A percentile compares a stretch with the other conserved stretches of the same genome.
These are phyloP conservation scores for Auricularia heimuer DNA, from an alignment of 768 basidiomycete genomes.

Conservation along the genomic window DNA sequence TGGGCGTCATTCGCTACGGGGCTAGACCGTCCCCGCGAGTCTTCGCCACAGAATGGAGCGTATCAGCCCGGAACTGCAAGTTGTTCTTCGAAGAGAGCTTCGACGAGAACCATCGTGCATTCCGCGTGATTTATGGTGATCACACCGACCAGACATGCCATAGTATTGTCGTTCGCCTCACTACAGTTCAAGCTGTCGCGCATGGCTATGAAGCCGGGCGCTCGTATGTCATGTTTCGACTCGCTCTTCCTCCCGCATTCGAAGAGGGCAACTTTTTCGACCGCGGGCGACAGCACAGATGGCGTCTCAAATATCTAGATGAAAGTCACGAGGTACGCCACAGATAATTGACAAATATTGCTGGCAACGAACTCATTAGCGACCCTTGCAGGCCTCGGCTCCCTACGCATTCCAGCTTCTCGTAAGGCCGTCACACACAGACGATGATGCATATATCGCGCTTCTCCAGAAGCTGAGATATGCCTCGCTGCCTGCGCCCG, in stretches of 20 bases:
- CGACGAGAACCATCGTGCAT: not conserved
- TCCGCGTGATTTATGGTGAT: not conserved
- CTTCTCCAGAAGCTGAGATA: constrained; percentile 54
- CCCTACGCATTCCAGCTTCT: constrained; percentile 38
- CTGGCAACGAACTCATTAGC: constrained; percentile 48
- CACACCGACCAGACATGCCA: constrained; percentile 6
- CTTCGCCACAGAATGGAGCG: not conserved
- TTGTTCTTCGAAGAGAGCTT: not conserved
- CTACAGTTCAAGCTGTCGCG: constrained; percentile 49
- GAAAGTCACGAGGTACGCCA: constrained; percentile 36
- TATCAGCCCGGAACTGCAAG: not conserved
- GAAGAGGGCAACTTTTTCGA: too few species aligned
- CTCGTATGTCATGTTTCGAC: constrained; percentile 37
- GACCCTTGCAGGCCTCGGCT: not conserved
- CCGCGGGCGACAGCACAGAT: not conserved
- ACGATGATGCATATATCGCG: constrained; percentile 15
- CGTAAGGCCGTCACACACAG: constrained; percentile 31
- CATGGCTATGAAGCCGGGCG: constrained; percentile 50
- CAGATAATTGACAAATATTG: constrained; percentile 43
- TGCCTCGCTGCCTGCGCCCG: constrained; percentile 29
- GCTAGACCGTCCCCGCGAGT: not conserved
- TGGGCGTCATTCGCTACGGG: not conserved
- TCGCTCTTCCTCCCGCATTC: not conserved
- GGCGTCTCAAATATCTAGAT: constrained; percentile 53
- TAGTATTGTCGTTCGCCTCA: constrained; percentile 44